Evolutionary conservation across 805 yeast species (phyloP).

Genomic region (Ogataea pilisensis): DNA sequence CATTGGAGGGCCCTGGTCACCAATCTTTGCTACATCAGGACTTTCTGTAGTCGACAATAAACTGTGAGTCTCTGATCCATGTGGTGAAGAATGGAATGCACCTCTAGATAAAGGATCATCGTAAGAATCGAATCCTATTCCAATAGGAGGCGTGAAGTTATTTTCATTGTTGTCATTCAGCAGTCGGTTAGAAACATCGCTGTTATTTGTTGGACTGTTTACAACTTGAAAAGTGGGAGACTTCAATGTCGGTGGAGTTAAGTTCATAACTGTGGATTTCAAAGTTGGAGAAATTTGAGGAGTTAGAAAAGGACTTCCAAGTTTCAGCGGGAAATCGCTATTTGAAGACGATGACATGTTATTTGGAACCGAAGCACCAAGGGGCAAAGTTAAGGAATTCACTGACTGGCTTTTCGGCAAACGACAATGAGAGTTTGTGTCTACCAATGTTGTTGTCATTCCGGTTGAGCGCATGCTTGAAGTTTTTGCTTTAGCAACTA

Average conservation of each 20-base stretch:
- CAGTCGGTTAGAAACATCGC: too few species aligned
- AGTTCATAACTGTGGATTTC: neutral
- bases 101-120: neutral
- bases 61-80: conserved; percentile 1
- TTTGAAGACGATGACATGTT: too few species aligned
- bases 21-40: neutral
- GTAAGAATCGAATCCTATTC: neutral
- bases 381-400: too few species aligned
- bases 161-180: neutral
- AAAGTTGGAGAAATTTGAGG: neutral
- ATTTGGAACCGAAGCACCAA: too few species aligned
- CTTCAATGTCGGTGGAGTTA: neutral
- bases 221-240: neutral
- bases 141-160: too few species aligned
- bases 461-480: conserved; percentile 14
- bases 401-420: too few species aligned
- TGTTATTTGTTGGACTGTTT: too few species aligned
- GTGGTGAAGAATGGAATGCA: too few species aligned
- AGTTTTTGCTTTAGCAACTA: conserved; percentile 32
- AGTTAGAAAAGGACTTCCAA: neutral
- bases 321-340: neutral
- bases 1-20: neutral
- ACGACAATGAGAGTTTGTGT: too few species aligned
- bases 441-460: neutral
- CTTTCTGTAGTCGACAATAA: neutral